A percentile compares a stretch with the other conserved stretches of the same genome.
These are phyloP conservation scores for Cyclanthera cordifolia DNA, from an alignment of 306 rosid species.

Conservation along the genomic window DNA sequence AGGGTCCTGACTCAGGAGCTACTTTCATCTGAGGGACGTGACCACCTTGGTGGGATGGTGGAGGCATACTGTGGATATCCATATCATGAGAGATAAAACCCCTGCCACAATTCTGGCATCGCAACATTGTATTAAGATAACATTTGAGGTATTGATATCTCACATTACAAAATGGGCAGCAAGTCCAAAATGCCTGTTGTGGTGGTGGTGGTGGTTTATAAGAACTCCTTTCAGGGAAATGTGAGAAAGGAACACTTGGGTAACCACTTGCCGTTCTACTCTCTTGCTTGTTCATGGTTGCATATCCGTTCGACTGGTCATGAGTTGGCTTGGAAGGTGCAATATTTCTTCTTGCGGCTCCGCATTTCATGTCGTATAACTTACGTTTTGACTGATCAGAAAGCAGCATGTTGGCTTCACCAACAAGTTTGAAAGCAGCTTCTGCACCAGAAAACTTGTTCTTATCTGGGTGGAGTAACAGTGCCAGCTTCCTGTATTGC, in stretches of 20 bases:
- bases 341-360: slow-evolving; percentile 20
- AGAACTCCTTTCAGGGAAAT: slow-evolving; percentile 17
- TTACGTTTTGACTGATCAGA: slow-evolving; percentile 44
- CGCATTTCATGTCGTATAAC: slow-evolving; percentile 30
- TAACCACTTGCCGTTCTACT: slow-evolving; percentile 17
- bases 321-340: slow-evolving; percentile 24
- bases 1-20: slow-evolving; percentile 27
- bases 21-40: slow-evolving; percentile 18
- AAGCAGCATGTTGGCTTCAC: slow-evolving; percentile 70
- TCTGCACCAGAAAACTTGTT: slow-evolving; percentile 81
- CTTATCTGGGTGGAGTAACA: slow-evolving; percentile 90
- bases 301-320: slow-evolving; percentile 23
- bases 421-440: slow-evolving; percentile 81
- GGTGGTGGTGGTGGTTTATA: slow-evolving; percentile 25
- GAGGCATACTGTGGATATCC: slow-evolving; percentile 20
- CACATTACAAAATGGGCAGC: slow-evolving; percentile 41
- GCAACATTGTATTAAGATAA: slow-evolving; percentile 24
- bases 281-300: slow-evolving; percentile 17
- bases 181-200: slow-evolving; percentile 55
- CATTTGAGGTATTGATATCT: slow-evolving; percentile 42
- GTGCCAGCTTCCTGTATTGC: slow-evolving; percentile 72
- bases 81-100: slow-evolving; percentile 38
- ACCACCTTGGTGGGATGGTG: slow-evolving; percentile 17
- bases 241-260: slow-evolving; percentile 30
- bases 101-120: slow-evolving; percentile 46